Evolutionary conservation across 768 basidiomycete species (phyloP).

Genomic region (Coprinopsis strossmayeri): DNA sequence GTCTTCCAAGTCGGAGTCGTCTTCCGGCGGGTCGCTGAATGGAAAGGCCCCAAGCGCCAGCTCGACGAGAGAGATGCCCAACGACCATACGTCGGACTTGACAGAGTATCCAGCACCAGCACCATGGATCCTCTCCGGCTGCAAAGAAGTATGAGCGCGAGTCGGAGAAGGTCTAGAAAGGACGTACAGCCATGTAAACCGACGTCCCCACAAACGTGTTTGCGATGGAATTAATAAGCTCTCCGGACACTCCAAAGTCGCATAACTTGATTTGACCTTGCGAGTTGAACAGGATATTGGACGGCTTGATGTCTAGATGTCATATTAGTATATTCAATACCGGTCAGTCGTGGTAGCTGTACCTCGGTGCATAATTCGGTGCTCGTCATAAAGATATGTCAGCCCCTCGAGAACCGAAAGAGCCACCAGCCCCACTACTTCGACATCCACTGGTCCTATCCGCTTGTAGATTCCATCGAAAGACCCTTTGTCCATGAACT

Average conservation of each 20-base stretch:
- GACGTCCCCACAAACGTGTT: slow-evolving; percentile 99
- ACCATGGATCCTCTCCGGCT: slow-evolving; percentile 99
- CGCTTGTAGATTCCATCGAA: slow-evolving; percentile 94
- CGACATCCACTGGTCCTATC: slow-evolving; percentile 86
- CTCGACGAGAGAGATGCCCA: slow-evolving; percentile 95
- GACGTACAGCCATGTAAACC: slow-evolving; percentile 96
- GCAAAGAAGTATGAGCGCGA: slow-evolving; percentile 1
- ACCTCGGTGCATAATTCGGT: slow-evolving; percentile 99
- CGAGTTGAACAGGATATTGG: slow-evolving; percentile 94
- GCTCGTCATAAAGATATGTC: slow-evolving; percentile 94
- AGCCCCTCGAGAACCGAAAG: slow-evolving; percentile 90
- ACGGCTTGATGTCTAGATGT: slow-evolving; percentile 95
- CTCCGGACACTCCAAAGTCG: slow-evolving; percentile 98
- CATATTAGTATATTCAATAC: not conserved
- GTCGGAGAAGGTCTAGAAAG: not conserved
- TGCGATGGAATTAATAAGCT: slow-evolving; percentile 97
- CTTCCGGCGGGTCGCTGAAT: slow-evolving; percentile 72
- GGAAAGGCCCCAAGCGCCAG: slow-evolving; percentile 97
- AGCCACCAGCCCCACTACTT: slow-evolving; percentile 91
- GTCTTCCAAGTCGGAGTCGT: slow-evolving; percentile 61
- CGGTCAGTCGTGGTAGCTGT: slow-evolving; percentile 3
- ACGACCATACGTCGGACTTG: slow-evolving; percentile 98
- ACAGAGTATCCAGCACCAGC: slow-evolving; percentile 81
- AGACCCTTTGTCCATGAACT: slow-evolving; percentile 90
- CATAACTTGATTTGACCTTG: slow-evolving; percentile 96